Base-by-base conservation (phyloP, 257 asterid genomes). In the Forsythia viridissima region DNA sequence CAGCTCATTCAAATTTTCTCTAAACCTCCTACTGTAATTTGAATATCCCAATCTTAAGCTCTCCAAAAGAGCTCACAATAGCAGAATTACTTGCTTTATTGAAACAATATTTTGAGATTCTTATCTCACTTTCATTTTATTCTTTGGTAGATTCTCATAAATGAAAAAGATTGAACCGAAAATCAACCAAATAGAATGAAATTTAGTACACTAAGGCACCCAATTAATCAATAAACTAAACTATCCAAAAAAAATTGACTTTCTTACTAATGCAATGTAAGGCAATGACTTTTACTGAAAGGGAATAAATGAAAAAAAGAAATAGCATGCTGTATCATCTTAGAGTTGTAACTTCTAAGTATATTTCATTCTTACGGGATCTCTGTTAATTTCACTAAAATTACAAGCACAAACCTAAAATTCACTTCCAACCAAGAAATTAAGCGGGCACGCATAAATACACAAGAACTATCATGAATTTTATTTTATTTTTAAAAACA, bases 381-480 rank as follows among this genome's bases (percentile, higher is more conserved):
- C 20, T 30, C 34, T 57, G 10, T n/a, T 20, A 57, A 57, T 76
- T 76, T 78, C 68, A 70, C 51, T 46, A 73, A 61, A 75, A 44
- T 67, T 24, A 44, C 52, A 72, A 52, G 67, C 38, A 65, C 41
- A n/a, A 72, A 48, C 2, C 16, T 24, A 61, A 61, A 61, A 21
- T 61, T 61, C 69, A 61, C 69, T 61, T 61, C 68, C 69, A 61
- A 30, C 11, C 8, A 30, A 43, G 69, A 75, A 85, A 41, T 66
- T 66, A 70, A 77, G 72, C 70, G 18, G 68, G 76, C 66, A 21
- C 51, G 72, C 42, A 67, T 75, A 75, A 6, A 81, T 9, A 16
- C 34, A 73, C 43, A 41, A 70, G 36, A 73, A 75, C 21, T 38
- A 42, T 16, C 59, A 68, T 42, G 63, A 71, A 63, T 51, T 51